These are phyloP conservation scores for Vitis cinerea DNA, from an alignment of 164 flowering plant genomes.

Conservation along the genomic window DNA sequence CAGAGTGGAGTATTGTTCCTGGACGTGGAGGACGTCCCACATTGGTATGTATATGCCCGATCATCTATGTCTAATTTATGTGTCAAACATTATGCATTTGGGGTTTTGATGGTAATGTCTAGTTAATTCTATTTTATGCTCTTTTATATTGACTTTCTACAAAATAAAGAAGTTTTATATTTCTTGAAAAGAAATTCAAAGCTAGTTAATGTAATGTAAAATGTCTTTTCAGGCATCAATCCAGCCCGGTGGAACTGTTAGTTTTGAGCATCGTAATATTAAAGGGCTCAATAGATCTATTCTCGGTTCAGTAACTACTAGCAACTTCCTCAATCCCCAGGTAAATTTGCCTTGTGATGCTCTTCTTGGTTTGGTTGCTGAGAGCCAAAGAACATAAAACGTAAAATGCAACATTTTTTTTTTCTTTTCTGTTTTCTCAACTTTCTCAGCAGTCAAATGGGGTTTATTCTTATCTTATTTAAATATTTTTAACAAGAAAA, in stretches of 20 bases:
- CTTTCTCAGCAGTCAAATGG: too few species aligned
- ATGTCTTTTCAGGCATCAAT: conserved; percentile 73
- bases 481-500: background rate
- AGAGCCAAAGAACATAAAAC: too few species aligned
- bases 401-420: too few species aligned
- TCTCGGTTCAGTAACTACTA: conserved; percentile 90
- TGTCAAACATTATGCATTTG: background rate
- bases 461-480: background rate
- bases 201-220: conserved; percentile 3
- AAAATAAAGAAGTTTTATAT: too few species aligned
- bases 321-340: conserved; percentile 97
- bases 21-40: conserved; percentile 96
- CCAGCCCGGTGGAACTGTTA: conserved; percentile 96
- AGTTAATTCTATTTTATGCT: background rate
- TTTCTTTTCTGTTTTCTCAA: too few species aligned
- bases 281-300: conserved; percentile 87
- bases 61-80: background rate
- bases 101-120: background rate
- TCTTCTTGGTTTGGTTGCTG: background rate
- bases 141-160: background rate
- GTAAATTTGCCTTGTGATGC: conserved; percentile 25
- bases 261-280: conserved; percentile 92
- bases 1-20: conserved; percentile 99
- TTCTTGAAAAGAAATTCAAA: background rate
- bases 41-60: conserved; percentile 45